Base-by-base conservation (phyloP, 1,139 yeast genomes). In the Suhomyces bolitotheri region DNA sequence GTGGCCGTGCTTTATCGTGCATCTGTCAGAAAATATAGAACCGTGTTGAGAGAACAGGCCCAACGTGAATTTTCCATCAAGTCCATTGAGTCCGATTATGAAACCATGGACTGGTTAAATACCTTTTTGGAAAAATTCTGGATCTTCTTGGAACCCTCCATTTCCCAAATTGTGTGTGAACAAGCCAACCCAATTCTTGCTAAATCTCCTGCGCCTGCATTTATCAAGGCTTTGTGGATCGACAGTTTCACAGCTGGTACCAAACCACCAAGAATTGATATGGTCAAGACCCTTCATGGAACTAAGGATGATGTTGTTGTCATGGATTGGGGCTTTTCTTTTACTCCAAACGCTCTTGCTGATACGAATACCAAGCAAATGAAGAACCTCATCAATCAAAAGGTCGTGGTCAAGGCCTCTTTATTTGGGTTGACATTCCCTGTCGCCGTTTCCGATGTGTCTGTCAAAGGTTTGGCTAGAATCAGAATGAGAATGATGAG, bases 91-190 rank as follows among this genome's bases (percentile, higher is more conserved):
- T 77, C 80, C 49, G 97, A 90, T 55, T 82, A 82, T 49, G 98
- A 92, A 63, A 75, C 96, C 7, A 77, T 90, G 83, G 97, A 92
- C 54, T 92, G 98, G 98, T 69, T 87, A 48, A 92, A 92, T 59
- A 76, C 79, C 24, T 83, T 92, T 50, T 62, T 92, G 62, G 89
- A 83, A 53, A 90, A 88, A 63, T 90, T 87, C 60, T 92, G 98
- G 98, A 69, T 78, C 41, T 86, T 73, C 49, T 76, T 89, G 53
- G 97, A 92, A 58, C 98, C 98, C 10, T 79, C 87, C n/a, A 70
- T 90, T 27, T 76, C 96, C 7, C 90, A 83, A 55, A 85, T 86
- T 60, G 88, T 88, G 21, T 81, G 90, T 49, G 87, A 82, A 31
- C 89, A 82, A 51, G 96, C 75, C 13, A 92, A 92, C 59, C 92